phyloP scores from a whole-genome alignment of 2,329 filamentous ascomycete genomes.

The Lachnellula arida region DNA sequence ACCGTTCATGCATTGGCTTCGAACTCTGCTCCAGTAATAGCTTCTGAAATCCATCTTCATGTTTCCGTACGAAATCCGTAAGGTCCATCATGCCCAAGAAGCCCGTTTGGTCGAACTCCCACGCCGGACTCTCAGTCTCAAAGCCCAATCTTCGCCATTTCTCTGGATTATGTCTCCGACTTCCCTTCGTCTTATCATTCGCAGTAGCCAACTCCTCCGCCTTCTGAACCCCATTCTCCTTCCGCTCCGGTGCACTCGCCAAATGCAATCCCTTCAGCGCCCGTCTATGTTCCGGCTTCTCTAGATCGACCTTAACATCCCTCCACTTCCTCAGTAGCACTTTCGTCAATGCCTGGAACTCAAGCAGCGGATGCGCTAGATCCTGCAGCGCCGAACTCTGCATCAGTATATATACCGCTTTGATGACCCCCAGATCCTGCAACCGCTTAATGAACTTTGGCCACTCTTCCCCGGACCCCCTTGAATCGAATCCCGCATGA shows the following conservation, averaged over 20 bases:
- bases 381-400: slow-evolving; percentile 90
- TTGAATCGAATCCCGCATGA: slow-evolving; percentile 75
- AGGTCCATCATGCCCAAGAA: slow-evolving; percentile 97
- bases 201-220: slow-evolving; percentile 35
- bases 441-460: slow-evolving; percentile 90
- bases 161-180: slow-evolving; percentile 72
- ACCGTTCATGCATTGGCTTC: slow-evolving; percentile 65
- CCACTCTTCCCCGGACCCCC: slow-evolving; percentile 66
- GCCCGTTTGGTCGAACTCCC: slow-evolving; percentile 80
- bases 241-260: slow-evolving; percentile 67
- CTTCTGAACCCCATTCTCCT: slow-evolving; percentile 30
- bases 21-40: slow-evolving; percentile 83
- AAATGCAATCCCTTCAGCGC: slow-evolving; percentile 74
- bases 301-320: slow-evolving; percentile 77
- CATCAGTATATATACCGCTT: slow-evolving; percentile 88
- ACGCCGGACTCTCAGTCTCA: slow-evolving; percentile 78
- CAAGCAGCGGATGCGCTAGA: slow-evolving; percentile 79
- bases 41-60: slow-evolving; percentile 91
- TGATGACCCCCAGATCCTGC: slow-evolving; percentile 89
- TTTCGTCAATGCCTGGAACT: slow-evolving; percentile 91
- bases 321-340: slow-evolving; percentile 83
- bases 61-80: slow-evolving; percentile 85
- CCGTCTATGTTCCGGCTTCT: slow-evolving; percentile 81
- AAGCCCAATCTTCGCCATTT: slow-evolving; percentile 95
- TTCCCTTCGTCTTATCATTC: slow-evolving; percentile 49